Evolutionary conservation across 129 eudicot species (phyloP).

Genomic region (Tagetes erecta): DNA sequence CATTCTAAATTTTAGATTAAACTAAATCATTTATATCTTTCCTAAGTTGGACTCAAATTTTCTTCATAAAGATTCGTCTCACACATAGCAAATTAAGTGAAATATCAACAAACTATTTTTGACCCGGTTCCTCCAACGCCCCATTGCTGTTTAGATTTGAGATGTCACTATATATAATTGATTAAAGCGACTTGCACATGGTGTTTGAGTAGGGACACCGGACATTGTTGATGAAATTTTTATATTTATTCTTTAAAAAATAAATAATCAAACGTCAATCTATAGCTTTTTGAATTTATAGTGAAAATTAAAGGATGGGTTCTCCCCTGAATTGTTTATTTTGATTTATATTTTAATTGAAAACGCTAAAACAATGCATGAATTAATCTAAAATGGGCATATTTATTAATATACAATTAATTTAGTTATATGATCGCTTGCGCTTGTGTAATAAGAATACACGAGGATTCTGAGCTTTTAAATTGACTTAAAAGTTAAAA

Average conservation of each 20-base stretch:
- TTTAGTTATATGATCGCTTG: not conserved
- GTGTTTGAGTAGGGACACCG: not conserved
- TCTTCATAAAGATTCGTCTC: too few relatives aligned
- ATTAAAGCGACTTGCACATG: slow-evolving; percentile 14
- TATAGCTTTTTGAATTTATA: not conserved
- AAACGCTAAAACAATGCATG: too few relatives aligned
- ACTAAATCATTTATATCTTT: too few relatives aligned
- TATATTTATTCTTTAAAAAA: not conserved
- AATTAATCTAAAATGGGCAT: not conserved
- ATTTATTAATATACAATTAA: not conserved
- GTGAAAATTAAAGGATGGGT: not conserved
- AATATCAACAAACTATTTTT: too few relatives aligned
- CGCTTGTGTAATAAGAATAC: too few relatives aligned
- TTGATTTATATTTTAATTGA: not conserved
- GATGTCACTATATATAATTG: not conserved
- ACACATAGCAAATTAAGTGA: too few relatives aligned
- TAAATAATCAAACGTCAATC: not conserved
- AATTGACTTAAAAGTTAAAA: too few relatives aligned
- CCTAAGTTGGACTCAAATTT: too few relatives aligned
- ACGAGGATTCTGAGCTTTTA: too few relatives aligned
- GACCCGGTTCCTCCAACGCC: not conserved
- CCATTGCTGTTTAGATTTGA: not conserved
- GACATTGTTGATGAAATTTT: not conserved
- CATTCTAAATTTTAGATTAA: too few relatives aligned
- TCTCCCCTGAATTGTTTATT: not conserved